Base-by-base conservation (phyloP, 176 grass and related monocot species). In the Tillandsia leiboldiana region DNA sequence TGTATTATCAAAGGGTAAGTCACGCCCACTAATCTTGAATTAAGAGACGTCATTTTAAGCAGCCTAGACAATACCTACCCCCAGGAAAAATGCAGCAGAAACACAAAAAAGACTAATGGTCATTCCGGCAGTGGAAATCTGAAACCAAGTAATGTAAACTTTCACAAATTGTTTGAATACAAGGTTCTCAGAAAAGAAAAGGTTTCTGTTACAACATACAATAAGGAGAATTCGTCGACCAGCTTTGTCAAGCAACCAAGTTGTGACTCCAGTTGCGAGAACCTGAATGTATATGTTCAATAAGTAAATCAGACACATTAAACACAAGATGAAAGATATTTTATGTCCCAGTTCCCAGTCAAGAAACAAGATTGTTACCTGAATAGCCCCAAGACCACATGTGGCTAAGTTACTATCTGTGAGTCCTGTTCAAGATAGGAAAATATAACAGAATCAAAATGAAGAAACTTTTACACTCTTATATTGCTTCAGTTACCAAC, bases 351-450 rank as follows among this genome's bases (percentile, higher is more conserved):
- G 26, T 68, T 47, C 10, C 62, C n/a, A 53, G 58, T 23, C 22
- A 11, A 27, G 13, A 28, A 62, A 51, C 22, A 47, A 72, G 54
- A 52, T 72, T 71, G 52, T 62, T 71, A 92, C 89, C 89, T 99
- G 94, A 79, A 99, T 99, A 77, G 75, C 89, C 58, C 94, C 94
- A 84, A 99, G 94, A 72, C 77, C 94, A 84, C 67, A 84, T 78
- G 94, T 93, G n/a, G 90, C 89, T 68, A 93, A 72, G 72, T 93
- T 70, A 84, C 94, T 83, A 88, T 99, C 65, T 64, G 77, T 93
- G 53, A 99, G 70, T n/a, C 94, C 94, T 92, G 79, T 84, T 71
- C 11, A 90, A 84, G 69, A 82, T 15, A 24, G 48, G 54, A 74
- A 74, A 75, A 11, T 10, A 76, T 42, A 50, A 69, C 26, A 27